These are phyloP conservation scores for Dictyostelium brefeldianum DNA, from an alignment of 78 protist genomes.

Conservation along the genomic window DNA sequence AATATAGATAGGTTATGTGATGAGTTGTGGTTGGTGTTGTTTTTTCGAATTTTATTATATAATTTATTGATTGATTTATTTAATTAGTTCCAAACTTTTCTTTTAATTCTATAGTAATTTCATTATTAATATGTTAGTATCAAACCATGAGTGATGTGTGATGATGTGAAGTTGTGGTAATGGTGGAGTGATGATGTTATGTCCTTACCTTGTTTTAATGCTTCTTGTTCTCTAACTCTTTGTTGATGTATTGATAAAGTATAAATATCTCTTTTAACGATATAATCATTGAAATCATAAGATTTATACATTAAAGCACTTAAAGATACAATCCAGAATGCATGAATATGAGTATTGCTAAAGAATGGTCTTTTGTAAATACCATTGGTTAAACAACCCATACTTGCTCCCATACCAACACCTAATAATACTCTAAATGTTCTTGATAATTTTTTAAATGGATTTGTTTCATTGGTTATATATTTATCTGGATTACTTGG, in stretches of 20 bases:
- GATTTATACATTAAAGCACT: slow-evolving; percentile 21
- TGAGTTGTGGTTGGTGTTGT: too few species aligned
- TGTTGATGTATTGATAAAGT: slow-evolving; percentile 10
- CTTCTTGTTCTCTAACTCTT: slow-evolving; percentile 36
- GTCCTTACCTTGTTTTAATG: slow-evolving; percentile 29
- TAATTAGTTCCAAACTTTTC: slow-evolving; percentile 5
- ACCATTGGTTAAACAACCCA: slow-evolving; percentile 13
- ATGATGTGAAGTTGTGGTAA: too few species aligned
- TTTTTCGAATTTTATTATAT: too few species aligned
- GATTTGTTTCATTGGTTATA: slow-evolving; percentile 13
- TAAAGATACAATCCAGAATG: neutral
- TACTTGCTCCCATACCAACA: slow-evolving; percentile 13
- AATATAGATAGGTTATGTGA: too few species aligned
- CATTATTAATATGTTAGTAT: neutral
- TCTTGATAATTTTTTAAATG: slow-evolving; percentile 38
- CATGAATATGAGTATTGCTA: slow-evolving; percentile 18
- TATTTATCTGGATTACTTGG: neutral
- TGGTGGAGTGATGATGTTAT: too few species aligned
- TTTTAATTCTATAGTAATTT: neutral
- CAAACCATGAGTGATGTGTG: neutral
- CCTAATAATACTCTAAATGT: slow-evolving; percentile 20
- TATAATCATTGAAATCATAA: slow-evolving; percentile 40
- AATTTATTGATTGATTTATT: neutral
- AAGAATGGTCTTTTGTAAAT: slow-evolving; percentile 11
- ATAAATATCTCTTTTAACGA: slow-evolving; percentile 15